phyloP scores from a whole-genome alignment of 345 rosid genomes.

The Crucihimalaya himalaica region DNA sequence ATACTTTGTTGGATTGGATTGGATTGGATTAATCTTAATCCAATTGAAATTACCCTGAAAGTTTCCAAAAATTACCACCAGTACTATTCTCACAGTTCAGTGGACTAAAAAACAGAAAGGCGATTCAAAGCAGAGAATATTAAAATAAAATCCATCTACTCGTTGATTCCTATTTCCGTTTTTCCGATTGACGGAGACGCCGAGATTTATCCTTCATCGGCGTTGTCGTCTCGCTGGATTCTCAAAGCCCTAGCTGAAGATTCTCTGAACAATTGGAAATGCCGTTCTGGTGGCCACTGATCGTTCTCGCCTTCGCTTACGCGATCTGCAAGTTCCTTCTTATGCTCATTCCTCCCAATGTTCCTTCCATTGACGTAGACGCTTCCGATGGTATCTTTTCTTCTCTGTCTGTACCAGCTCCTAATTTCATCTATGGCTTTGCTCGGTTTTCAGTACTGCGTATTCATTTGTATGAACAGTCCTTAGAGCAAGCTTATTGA shows the following conservation, averaged over 20 bases:
- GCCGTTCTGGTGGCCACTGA: slow-evolving; percentile 93
- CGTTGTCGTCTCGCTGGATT: slow-evolving; percentile 7
- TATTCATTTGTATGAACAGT: not conserved
- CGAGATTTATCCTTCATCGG: slow-evolving; percentile 13
- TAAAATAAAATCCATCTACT: slow-evolving; percentile 10
- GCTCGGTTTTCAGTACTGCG: not conserved
- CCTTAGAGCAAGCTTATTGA: not conserved
- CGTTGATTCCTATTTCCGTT: slow-evolving; percentile 25
- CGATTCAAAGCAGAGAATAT: slow-evolving; percentile 28
- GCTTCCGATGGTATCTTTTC: slow-evolving; percentile 73
- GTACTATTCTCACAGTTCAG: slow-evolving; percentile 33
- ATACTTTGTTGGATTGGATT: not conserved
- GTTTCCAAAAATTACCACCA: slow-evolving; percentile 17
- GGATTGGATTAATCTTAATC: not conserved
- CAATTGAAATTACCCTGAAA: not conserved
- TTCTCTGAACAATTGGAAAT: slow-evolving; percentile 32
- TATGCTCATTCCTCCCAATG: slow-evolving; percentile 88
- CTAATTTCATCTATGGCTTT: not conserved
- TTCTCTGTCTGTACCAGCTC: slow-evolving; percentile 6
- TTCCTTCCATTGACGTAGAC: slow-evolving; percentile 94
- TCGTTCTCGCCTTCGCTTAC: slow-evolving; percentile 83
- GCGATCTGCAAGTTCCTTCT: slow-evolving; percentile 85
- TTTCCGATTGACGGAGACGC: slow-evolving; percentile 27
- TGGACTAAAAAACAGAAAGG: slow-evolving; percentile 21
- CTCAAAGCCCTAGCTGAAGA: slow-evolving; percentile 13